Evolutionary conservation across 1,139 yeast species (phyloP).

Genomic region (Nakaseomyces uthaithaninus): DNA sequence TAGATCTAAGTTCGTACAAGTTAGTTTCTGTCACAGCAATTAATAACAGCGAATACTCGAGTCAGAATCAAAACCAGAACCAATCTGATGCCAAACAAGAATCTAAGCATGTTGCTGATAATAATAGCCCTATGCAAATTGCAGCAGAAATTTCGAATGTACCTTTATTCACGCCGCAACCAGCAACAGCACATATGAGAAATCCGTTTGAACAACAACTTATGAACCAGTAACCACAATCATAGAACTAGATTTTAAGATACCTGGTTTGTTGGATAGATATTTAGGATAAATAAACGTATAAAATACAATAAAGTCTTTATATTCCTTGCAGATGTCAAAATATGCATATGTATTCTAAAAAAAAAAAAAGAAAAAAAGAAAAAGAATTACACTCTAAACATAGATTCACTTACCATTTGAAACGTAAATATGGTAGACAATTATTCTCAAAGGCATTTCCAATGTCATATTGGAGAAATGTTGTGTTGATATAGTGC

Average conservation of each 20-base stretch:
- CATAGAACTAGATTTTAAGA: neutral
- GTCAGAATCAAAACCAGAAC: neutral
- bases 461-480: too few relatives aligned
- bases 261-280: neutral
- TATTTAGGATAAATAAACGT: neutral
- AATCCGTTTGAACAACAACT: slow-evolving; percentile 22
- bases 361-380: too few relatives aligned
- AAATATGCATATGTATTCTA: neutral
- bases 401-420: too few relatives aligned
- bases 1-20: slow-evolving; percentile 56
- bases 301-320: neutral
- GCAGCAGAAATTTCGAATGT: slow-evolving; percentile 16
- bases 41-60: neutral
- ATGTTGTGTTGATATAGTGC: too few relatives aligned
- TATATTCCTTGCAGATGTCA: neutral
- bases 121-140: slow-evolving; percentile 11
- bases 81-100: neutral
- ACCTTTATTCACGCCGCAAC: slow-evolving; percentile 25
- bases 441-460: too few relatives aligned
- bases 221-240: neutral
- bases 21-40: slow-evolving; percentile 20
- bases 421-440: too few relatives aligned
- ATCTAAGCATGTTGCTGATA: neutral
- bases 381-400: too few relatives aligned
- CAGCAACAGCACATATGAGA: slow-evolving; percentile 13